Evolutionary conservation across 225 moss, liverwort and hornwort species (phyloP).

Genomic region (Physcomitrellopsis africana): DNA sequence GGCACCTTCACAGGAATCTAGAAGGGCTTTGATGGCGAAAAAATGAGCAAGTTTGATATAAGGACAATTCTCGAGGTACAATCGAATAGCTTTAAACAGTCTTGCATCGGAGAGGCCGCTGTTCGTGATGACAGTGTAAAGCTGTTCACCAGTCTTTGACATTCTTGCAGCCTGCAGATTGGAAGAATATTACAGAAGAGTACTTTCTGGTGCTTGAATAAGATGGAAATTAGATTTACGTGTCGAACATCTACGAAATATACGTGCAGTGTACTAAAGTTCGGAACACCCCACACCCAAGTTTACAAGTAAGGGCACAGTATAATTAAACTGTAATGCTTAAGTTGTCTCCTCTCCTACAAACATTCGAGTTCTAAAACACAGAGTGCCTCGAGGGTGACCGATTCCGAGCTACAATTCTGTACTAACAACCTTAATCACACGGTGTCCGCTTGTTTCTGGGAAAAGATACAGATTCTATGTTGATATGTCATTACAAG

Average conservation of each 20-base stretch:
- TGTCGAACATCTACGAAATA: background rate
- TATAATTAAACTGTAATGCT: background rate
- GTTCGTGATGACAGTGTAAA: constrained; percentile 51
- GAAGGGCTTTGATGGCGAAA: constrained; percentile 47
- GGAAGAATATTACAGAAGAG: constrained; percentile 8
- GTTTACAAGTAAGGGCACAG: background rate
- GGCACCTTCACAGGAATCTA: constrained; percentile 38
- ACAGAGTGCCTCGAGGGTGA: background rate
- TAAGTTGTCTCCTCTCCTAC: background rate
- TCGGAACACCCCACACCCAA: no score
- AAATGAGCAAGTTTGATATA: constrained; percentile 52
- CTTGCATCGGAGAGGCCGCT: constrained; percentile 46
- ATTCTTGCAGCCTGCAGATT: constrained; percentile 45
- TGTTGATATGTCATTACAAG: background rate
- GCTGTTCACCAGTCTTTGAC: constrained; percentile 68
- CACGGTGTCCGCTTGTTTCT: background rate
- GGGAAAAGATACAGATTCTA: background rate
- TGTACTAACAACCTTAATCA: background rate
- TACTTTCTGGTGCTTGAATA: background rate
- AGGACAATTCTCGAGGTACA: constrained; percentile 55
- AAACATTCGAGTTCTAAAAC: background rate
- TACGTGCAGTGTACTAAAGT: background rate
- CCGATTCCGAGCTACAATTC: background rate
- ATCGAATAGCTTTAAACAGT: constrained; percentile 49
- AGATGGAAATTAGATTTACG: background rate